These are phyloP conservation scores for Ceratobasidium sp. DNA, from an alignment of 1,284 basidiomycete genomes.

Conservation along the genomic window DNA sequence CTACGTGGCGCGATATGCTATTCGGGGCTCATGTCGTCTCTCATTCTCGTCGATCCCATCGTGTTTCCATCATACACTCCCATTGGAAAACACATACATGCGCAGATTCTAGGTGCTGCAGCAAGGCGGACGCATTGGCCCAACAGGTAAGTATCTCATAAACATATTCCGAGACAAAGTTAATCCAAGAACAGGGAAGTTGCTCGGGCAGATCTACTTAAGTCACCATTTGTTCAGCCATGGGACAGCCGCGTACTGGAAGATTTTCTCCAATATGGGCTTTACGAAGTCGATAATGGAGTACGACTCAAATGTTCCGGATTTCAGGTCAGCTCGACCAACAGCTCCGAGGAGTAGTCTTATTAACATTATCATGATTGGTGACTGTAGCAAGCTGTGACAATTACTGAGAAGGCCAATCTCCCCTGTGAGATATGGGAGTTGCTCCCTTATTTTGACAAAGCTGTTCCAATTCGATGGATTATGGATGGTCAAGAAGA, in stretches of 20 bases:
- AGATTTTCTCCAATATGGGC: conserved; percentile 72
- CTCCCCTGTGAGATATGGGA: conserved; percentile 61
- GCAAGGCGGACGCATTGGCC: conserved; percentile 71
- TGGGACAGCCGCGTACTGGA: conserved; percentile 79
- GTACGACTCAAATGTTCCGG: conserved; percentile 72
- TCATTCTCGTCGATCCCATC: conserved; percentile 86
- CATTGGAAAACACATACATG: neutral
- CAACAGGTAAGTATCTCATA: conserved; percentile 59
- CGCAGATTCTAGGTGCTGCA: conserved; percentile 60
- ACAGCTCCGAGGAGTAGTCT: no score
- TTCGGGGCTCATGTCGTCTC: conserved; percentile 63
- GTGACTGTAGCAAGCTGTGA: conserved; percentile 61
- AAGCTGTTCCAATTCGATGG: conserved; percentile 64
- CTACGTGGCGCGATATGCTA: conserved; percentile 67
- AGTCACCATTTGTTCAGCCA: conserved; percentile 72
- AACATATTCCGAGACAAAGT: neutral
- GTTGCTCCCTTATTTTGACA: conserved; percentile 59
- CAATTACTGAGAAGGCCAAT: conserved; percentile 60
- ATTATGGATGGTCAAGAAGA: conserved; percentile 58
- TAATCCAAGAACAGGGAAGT: conserved; percentile 61
- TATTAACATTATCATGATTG: neutral
- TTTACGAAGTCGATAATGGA: conserved; percentile 59
- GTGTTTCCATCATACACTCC: conserved; percentile 57
- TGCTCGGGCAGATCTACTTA: conserved; percentile 64
- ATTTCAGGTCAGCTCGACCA: conserved; percentile 42